Evolutionary conservation across 2,329 filamentous ascomycete genomes (phyloP).

Genomic region (Raffaelea ambrosiae): DNA sequence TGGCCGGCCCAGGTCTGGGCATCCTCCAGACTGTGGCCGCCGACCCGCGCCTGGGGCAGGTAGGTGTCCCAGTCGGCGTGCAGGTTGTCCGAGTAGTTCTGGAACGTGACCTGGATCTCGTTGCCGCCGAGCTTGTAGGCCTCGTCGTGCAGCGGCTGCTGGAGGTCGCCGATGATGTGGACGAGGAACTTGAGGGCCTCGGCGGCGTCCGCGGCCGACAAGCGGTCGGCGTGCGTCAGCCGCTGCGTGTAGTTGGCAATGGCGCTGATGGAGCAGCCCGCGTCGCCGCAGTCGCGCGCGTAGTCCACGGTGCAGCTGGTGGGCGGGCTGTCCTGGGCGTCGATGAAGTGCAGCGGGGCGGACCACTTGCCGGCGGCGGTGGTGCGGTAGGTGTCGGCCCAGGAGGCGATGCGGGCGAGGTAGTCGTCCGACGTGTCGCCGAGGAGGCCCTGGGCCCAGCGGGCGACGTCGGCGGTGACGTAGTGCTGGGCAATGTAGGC

Average conservation of each 20-base stretch:
- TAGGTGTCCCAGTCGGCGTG: constrained; percentile 54
- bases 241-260: constrained; percentile 41
- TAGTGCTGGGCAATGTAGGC: constrained; percentile 44
- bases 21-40: constrained; percentile 23
- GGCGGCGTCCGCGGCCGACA: constrained; percentile 37
- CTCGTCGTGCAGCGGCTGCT: constrained; percentile 47
- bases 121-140: constrained; percentile 46
- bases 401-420: constrained; percentile 39
- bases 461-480: constrained; percentile 29
- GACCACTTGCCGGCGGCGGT: constrained; percentile 37
- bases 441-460: constrained; percentile 34
- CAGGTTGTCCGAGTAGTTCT: constrained; percentile 42
- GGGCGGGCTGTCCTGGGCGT: constrained; percentile 22
- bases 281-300: constrained; percentile 32
- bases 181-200: constrained; percentile 56
- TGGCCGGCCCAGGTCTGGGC: constrained; percentile 30
- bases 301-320: constrained; percentile 23
- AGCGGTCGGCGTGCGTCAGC: constrained; percentile 35
- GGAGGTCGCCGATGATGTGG: constrained; percentile 49
- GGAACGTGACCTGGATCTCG: constrained; percentile 44
- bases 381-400: constrained; percentile 40
- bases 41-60: constrained; percentile 39
- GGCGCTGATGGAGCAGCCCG: constrained; percentile 37
- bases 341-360: constrained; percentile 41
- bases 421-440: constrained; percentile 34